Percentiles rank a stretch among this genome's conserved stretches.
These are phyloP conservation scores for Phyllosticta capitalensis DNA, from an alignment of 2,329 filamentous ascomycete genomes.

Conservation along the genomic window DNA sequence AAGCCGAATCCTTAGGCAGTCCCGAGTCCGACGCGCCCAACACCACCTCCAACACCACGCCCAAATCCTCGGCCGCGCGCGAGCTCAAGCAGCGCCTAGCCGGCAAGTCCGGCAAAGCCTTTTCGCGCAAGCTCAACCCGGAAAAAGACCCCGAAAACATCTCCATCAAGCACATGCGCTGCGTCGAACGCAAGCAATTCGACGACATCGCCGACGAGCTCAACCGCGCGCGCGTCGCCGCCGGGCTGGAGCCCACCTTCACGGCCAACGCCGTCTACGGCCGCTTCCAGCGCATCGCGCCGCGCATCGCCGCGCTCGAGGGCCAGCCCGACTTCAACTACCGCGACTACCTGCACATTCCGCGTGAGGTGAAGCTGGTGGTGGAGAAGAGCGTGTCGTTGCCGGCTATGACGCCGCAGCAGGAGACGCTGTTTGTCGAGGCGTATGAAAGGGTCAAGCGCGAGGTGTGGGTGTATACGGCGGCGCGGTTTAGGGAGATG, in stretches of 20 bases:
- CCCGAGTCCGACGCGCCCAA: not conserved
- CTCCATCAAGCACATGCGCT: conserved; percentile 24
- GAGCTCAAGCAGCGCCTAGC: not conserved
- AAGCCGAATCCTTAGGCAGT: not conserved
- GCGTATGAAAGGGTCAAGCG: conserved; percentile 2
- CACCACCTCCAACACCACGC: not conserved
- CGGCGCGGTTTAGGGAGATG: conserved; percentile 1
- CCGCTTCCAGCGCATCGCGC: conserved; percentile 25
- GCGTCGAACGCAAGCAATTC: conserved; percentile 10
- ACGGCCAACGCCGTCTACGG: conserved; percentile 27
- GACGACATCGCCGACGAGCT: conserved; percentile 12
- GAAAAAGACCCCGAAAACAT: conserved; percentile 24
- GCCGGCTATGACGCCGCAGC: not conserved
- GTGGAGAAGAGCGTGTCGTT: not conserved
- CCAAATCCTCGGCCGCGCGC: not conserved
- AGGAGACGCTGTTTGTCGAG: not conserved
- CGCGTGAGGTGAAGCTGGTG: conserved; percentile 5
- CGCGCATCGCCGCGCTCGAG: conserved; percentile 17
- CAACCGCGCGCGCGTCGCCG: not conserved
- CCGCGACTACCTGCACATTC: conserved; percentile 25
- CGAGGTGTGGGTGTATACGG: conserved; percentile 1
- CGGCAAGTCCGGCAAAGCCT: not conserved
- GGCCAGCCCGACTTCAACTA: conserved; percentile 26
- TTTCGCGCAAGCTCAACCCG: not conserved
- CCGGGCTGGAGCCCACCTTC: conserved; percentile 9